Conservation (phyloP, 2,329 filamentous ascomycete species). For the Leptographium flavum region DNA sequence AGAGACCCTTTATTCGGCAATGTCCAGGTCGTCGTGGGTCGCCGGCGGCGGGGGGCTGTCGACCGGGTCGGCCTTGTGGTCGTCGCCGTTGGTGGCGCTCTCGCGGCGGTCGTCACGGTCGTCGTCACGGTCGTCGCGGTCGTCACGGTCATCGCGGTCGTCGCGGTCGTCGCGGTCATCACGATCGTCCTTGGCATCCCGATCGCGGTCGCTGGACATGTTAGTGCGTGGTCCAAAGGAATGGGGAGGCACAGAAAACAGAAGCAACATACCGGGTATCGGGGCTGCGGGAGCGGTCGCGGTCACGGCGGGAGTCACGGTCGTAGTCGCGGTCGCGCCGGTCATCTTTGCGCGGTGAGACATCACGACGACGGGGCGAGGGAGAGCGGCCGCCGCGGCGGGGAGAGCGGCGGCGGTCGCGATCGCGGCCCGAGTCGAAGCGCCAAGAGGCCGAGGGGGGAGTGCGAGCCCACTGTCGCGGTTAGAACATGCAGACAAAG, state of each 20-base stretch:
- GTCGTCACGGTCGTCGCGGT: constrained; percentile 62
- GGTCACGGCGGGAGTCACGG: constrained; percentile 52
- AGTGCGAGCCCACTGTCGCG: constrained; percentile 83
- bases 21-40: constrained; percentile 91
- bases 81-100: constrained; percentile 69
- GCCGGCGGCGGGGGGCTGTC: constrained; percentile 70
- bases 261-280: constrained; percentile 35
- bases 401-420: constrained; percentile 50
- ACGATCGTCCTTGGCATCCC: constrained; percentile 31
- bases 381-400: constrained; percentile 56
- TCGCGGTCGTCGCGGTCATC: constrained; percentile 57
- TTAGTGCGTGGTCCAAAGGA: background rate
- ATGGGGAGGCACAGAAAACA: background rate
- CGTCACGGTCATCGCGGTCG: constrained; percentile 53
- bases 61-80: constrained; percentile 56
- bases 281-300: constrained; percentile 62
- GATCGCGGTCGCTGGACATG: constrained; percentile 22
- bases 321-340: constrained; percentile 63
- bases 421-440: constrained; percentile 82
- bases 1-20: constrained; percentile 51
- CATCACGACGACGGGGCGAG: constrained; percentile 67
- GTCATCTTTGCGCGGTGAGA: constrained; percentile 80
- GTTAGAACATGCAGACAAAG: constrained; percentile 3
- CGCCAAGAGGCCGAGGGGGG: constrained; percentile 97
- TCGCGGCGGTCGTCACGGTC: constrained; percentile 59